Evolutionary conservation across 1,284 basidiomycete species (phyloP).

Genomic region (Peniophora sp.): DNA sequence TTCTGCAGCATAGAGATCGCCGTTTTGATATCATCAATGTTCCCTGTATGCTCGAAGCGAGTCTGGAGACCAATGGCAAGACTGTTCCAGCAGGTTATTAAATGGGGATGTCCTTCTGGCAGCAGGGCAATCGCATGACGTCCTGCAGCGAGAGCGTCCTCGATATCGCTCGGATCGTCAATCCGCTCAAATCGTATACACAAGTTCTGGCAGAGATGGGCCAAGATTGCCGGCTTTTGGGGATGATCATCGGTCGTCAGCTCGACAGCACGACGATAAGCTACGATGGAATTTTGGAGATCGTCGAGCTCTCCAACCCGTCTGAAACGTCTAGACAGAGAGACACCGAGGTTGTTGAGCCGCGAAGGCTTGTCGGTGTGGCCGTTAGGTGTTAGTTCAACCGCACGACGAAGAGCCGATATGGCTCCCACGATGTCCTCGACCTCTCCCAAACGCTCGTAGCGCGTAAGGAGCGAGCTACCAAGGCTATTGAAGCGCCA

Average conservation of each 20-base stretch:
- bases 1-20: too few relatives aligned
- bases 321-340: neutral
- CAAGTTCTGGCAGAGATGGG: too few relatives aligned
- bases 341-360: neutral
- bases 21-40: too few relatives aligned
- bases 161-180: too few relatives aligned
- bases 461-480: neutral
- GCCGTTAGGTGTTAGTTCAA: too few relatives aligned
- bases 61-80: too few relatives aligned
- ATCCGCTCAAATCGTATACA: too few relatives aligned
- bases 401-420: neutral
- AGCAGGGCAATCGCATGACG: too few relatives aligned
- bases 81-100: too few relatives aligned
- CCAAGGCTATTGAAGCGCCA: conserved; percentile 13
- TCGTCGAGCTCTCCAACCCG: neutral
- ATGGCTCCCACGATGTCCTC: neutral
- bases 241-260: neutral
- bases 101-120: too few relatives aligned
- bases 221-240: neutral
- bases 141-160: too few relatives aligned
- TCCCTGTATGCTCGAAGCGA: too few relatives aligned
- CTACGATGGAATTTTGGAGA: neutral
- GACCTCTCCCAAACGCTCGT: neutral
- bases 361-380: neutral
- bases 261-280: neutral